Evolutionary conservation across 106 monocot species (phyloP).

Genomic region (Alisma plantagoaquatica): DNA sequence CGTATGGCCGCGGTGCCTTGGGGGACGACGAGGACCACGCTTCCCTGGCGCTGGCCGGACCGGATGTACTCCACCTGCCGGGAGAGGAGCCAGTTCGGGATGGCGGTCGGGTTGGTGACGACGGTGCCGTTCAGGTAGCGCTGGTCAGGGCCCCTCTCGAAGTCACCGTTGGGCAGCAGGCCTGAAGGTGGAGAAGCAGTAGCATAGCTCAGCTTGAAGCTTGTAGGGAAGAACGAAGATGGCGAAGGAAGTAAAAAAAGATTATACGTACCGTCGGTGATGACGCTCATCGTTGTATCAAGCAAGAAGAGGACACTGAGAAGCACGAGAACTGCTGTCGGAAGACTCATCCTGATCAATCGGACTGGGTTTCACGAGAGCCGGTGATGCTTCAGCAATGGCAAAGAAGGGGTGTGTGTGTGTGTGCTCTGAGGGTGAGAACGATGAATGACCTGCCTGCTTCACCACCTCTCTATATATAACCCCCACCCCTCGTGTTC

Average conservation of each 20-base stretch:
- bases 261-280: neutral
- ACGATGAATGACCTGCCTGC: no score
- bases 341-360: no score
- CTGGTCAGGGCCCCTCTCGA: slow-evolving; percentile 16
- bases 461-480: no score
- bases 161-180: slow-evolving; percentile 19
- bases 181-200: no score
- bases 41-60: slow-evolving; percentile 22
- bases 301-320: neutral
- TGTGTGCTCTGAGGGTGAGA: no score
- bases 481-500: no score
- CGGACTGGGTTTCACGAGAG: no score
- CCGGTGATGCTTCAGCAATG: no score
- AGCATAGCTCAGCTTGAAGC: neutral
- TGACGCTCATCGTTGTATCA: neutral
- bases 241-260: neutral
- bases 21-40: slow-evolving; percentile 20
- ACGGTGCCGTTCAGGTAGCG: slow-evolving; percentile 16
- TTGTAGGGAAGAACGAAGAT: neutral
- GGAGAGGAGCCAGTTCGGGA: slow-evolving; percentile 21
- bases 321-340: no score
- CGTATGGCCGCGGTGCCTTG: slow-evolving; percentile 18
- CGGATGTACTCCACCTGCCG: slow-evolving; percentile 29
- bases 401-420: no score
- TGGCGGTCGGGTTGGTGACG: slow-evolving; percentile 17